These are phyloP conservation scores for Adansonia grandidieri DNA, from an alignment of 441 rosid genomes.

Conservation along the genomic window DNA sequence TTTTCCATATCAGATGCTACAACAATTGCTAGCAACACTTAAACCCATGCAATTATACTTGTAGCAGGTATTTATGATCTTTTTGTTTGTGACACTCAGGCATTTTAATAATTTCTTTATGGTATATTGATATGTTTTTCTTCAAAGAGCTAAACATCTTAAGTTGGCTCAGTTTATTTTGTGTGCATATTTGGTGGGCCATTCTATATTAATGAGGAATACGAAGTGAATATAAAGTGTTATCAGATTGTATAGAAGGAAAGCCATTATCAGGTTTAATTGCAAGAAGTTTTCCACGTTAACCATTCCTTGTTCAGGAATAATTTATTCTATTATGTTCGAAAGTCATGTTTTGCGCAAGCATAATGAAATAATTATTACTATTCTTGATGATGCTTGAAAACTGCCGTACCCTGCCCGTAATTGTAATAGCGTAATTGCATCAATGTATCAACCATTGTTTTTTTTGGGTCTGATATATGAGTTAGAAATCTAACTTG, in stretches of 20 bases:
- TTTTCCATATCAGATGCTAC: neutral
- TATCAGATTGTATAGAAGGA: neutral
- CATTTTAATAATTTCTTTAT: neutral
- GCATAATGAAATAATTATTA: too few relatives aligned
- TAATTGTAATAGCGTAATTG: neutral
- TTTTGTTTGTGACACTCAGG: too few relatives aligned
- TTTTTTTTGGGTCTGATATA: neutral
- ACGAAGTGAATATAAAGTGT: neutral
- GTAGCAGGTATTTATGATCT: too few relatives aligned
- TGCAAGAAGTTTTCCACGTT: neutral
- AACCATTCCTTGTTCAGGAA: neutral
- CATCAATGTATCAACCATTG: neutral
- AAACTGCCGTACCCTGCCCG: neutral
- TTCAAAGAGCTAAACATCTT: neutral
- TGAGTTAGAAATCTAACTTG: conserved; percentile 11
- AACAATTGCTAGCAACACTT: neutral
- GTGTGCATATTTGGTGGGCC: neutral
- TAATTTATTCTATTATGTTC: neutral
- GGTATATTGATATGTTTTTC: neutral
- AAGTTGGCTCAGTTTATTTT: neutral
- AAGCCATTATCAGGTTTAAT: neutral
- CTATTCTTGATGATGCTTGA: neutral
- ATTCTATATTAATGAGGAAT: neutral
- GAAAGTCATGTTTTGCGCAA: neutral
- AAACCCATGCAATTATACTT: neutral